phyloP scores from a whole-genome alignment of 805 yeast genomes.

The Wickerhamiella sorbophila region DNA sequence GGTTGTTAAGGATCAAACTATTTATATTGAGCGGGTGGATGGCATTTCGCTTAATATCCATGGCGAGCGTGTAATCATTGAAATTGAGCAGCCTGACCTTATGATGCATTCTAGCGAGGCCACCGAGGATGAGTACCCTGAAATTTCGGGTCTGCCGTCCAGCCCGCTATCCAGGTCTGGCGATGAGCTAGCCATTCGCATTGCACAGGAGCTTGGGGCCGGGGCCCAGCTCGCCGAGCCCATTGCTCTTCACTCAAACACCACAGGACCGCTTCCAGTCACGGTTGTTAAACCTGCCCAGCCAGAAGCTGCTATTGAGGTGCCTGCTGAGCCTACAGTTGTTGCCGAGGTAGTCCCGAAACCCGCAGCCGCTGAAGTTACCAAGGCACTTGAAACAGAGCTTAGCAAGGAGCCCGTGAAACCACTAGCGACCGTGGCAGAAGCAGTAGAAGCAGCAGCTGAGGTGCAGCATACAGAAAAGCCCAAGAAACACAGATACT shows the following conservation, averaged over 20 bases:
- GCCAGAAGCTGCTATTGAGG: not conserved
- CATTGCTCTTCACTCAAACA: not conserved
- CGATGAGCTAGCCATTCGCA: constrained; percentile 1
- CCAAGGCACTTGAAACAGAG: not conserved
- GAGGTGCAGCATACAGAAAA: not conserved
- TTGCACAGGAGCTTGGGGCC: not conserved
- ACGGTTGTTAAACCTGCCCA: not conserved
- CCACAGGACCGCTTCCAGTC: not conserved
- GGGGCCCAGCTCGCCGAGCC: constrained; percentile 1
- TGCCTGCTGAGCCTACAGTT: not conserved
- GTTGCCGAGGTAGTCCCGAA: not conserved
- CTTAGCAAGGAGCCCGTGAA: not conserved
- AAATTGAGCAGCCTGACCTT: constrained; percentile 30
- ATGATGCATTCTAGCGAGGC: constrained; percentile 30
- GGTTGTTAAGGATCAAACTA: constrained; percentile 47
- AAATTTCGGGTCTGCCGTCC: not conserved
- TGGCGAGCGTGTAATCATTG: constrained; percentile 43
- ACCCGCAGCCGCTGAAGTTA: not conserved
- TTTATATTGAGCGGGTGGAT: constrained; percentile 46
- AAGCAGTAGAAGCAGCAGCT: not conserved
- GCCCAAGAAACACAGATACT: not conserved
- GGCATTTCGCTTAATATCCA: constrained; percentile 58
- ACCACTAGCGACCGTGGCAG: not conserved
- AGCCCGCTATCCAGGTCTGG: not conserved
- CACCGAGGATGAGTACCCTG: constrained; percentile 24